Evolutionary conservation across 1,284 basidiomycete genomes (phyloP).

Genomic region (Trichosporon asahii): DNA sequence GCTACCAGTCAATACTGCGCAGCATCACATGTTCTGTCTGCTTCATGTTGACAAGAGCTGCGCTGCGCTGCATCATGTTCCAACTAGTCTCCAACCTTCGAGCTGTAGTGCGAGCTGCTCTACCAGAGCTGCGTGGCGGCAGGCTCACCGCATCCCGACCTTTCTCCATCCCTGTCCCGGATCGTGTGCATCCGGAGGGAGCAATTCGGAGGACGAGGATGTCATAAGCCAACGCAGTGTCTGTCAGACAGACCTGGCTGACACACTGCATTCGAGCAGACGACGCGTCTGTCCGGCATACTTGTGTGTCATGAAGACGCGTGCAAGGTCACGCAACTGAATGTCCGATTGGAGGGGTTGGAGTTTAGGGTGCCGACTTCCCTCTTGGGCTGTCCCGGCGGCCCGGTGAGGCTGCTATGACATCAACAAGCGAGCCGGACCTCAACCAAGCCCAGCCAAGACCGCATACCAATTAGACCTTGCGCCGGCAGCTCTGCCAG

Average conservation of each 20-base stretch:
- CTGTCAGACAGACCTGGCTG: background rate
- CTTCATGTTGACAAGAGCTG: background rate
- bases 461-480: no score
- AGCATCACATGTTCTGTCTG: background rate
- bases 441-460: no score
- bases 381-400: background rate
- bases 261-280: background rate
- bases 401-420: background rate
- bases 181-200: no score
- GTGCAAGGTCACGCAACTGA: background rate
- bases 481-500: no score
- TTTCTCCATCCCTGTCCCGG: no score
- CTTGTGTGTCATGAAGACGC: background rate
- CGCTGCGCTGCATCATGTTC: background rate
- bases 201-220: no score
- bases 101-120: no score
- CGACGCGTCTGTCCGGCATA: background rate
- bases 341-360: background rate
- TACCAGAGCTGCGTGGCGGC: no score
- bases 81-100: no score
- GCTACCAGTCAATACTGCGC: background rate
- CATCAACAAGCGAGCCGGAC: background rate
- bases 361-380: background rate
- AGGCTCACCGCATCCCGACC: no score
- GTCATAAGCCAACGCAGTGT: no score